Conservation (phyloP, 2,329 filamentous ascomycete species). For the Ophiocordyceps polyrhachis-furcata region DNA sequence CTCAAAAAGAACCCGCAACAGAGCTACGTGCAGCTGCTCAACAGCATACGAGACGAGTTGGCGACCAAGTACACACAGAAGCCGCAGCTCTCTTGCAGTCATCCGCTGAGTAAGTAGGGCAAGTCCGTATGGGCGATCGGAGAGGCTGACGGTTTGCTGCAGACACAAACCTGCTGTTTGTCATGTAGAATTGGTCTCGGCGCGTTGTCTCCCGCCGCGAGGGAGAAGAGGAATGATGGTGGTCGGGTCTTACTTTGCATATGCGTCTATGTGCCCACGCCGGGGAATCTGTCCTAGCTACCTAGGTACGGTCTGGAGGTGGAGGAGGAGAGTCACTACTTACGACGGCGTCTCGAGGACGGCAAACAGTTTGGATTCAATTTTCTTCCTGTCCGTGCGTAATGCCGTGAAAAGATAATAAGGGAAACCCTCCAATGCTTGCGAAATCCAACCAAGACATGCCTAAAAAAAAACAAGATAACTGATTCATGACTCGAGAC, state of each 20-base stretch:
- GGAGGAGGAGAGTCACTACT: too few species aligned
- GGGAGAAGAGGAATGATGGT: too few species aligned
- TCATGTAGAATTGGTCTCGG: conserved; percentile 27
- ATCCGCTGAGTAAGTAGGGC: conserved; percentile 63
- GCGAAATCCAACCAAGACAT: too few species aligned
- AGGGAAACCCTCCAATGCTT: too few species aligned
- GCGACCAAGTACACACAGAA: conserved; percentile 80
- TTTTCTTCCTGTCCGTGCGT: not conserved
- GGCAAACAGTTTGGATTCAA: not conserved
- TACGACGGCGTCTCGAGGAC: too few species aligned
- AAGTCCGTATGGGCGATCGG: not conserved
- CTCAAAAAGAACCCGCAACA: conserved; percentile 95
- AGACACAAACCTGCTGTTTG: conserved; percentile 44
- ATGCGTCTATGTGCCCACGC: not conserved
- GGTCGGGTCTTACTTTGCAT: not conserved
- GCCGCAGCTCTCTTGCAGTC: conserved; percentile 91
- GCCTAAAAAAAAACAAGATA: not conserved
- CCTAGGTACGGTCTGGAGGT: too few species aligned
- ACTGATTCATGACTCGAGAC: not conserved
- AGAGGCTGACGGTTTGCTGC: conserved; percentile 3
- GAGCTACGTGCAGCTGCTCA: conserved; percentile 91
- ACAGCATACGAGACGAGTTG: conserved; percentile 88
- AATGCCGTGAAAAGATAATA: not conserved
- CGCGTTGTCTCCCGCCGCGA: too few species aligned
- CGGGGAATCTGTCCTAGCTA: too few species aligned